Evolutionary conservation across 2,329 filamentous ascomycete genomes (phyloP), one percentile per base, ranked within the genome.

Genomic region (Epichloe amarillans): DNA sequence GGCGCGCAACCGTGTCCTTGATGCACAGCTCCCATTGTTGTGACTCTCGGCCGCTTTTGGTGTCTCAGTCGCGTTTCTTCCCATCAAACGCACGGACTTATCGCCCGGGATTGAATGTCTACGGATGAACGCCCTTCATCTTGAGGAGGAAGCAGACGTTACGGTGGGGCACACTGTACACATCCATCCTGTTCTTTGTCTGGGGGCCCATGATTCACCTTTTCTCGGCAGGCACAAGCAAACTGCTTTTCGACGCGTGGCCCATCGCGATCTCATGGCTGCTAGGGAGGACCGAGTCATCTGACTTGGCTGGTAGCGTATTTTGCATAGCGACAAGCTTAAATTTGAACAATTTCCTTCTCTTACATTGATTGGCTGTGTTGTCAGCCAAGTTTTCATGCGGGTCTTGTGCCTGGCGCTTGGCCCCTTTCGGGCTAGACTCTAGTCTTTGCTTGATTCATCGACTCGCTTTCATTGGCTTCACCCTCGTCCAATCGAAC

Each of bases 321-420:
- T 6, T 23, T 23, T 26, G 6, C 23, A 10, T 10, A 11, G 12
- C 33, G 6, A 14, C 26, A 15, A 7, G 54, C 52, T 59, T 59
- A 63, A 55, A 63, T 62, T 63, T 63, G 59, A 55, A 61, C 53
- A 62, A 62, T 62, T 55, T 63, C 59, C 56, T 47, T 47, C 47
- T 42, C 40, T 50, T 52, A 52, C 43, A 38, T 47, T 54, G 52
- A 56, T 56, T 56, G 54, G 55, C 33, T 19, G 3, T 15, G 2
- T 40, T 17, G 11, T 12, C 14, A 3, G 2, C 11, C 26, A 30
- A 8, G 7, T 30, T 8, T 30, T 14, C 3, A 3, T n/a, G 23
- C 12, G 6, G 47, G 14, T n/a, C 26, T 43, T 36, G 52, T 57
- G 47, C 54, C 55, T 54, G 56, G 41, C 54, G 52, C 56, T 53